Evolutionary conservation across 257 asterid species (phyloP).

Genomic region (Ballota nigra): DNA sequence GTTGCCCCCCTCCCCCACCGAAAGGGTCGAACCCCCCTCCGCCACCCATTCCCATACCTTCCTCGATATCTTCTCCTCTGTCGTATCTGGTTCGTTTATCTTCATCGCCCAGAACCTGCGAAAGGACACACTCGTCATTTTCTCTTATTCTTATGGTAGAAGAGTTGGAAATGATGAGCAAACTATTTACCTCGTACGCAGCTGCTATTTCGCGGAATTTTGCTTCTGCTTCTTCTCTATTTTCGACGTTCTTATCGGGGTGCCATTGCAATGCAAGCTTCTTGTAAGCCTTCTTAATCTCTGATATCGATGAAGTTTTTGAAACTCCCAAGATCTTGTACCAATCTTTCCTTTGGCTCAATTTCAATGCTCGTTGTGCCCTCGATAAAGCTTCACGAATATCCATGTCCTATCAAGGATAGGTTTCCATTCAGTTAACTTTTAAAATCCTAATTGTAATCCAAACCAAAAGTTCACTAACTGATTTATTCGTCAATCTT

Average conservation of each 20-base stretch:
- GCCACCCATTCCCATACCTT: constrained; percentile 78
- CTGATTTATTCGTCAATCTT: background rate
- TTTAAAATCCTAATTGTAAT: background rate
- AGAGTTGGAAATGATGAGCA: background rate
- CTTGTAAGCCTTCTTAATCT: constrained; percentile 90
- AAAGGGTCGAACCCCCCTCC: constrained; percentile 81
- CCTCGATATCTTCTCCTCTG: constrained; percentile 84
- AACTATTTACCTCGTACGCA: constrained; percentile 82
- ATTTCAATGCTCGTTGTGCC: constrained; percentile 76
- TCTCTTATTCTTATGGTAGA: background rate
- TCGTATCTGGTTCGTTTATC: constrained; percentile 83
- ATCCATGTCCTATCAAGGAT: constrained; percentile 34
- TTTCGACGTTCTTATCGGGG: constrained; percentile 88
- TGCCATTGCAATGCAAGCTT: constrained; percentile 98
- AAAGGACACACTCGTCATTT: background rate
- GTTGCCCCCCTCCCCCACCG: constrained; percentile 77
- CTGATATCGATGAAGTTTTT: constrained; percentile 65
- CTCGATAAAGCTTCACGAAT: constrained; percentile 64
- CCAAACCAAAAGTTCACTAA: background rate
- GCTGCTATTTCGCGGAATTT: constrained; percentile 93
- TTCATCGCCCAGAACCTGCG: constrained; percentile 80
- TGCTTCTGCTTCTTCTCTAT: constrained; percentile 91
- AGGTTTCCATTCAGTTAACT: constrained; percentile 13
- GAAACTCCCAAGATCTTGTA: constrained; percentile 86
- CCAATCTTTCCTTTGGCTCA: constrained; percentile 96